These are phyloP conservation scores for Perkinsus olseni DNA, from an alignment of 169 alveolate species.

Conservation along the genomic window DNA sequence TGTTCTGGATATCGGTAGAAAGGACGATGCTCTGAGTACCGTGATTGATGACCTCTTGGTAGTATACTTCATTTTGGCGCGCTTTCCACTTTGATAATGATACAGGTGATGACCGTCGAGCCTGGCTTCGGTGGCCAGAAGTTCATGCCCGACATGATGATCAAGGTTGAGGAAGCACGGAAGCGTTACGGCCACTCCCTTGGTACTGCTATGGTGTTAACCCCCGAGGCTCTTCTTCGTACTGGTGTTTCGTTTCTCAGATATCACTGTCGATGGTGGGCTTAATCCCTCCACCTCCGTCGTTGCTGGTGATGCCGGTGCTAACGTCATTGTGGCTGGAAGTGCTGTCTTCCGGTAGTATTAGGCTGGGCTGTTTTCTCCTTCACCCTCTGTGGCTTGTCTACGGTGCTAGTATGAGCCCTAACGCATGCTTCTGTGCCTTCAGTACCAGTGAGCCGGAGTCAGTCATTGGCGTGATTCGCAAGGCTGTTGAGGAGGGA, in stretches of 20 bases:
- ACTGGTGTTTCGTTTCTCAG: neutral
- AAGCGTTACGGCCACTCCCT: conserved; percentile 31
- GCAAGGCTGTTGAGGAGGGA: conserved; percentile 25
- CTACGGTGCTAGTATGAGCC: too few species aligned
- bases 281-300: conserved; percentile 47
- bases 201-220: neutral
- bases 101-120: conserved; percentile 79
- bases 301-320: conserved; percentile 61
- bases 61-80: conserved; percentile 24
- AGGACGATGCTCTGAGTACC: conserved; percentile 17
- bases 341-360: conserved; percentile 36
- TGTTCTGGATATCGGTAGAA: conserved; percentile 10
- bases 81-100: conserved; percentile 36
- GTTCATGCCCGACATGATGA: conserved; percentile 67
- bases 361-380: neutral
- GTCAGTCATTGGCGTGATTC: conserved; percentile 34
- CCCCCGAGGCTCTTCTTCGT: neutral
- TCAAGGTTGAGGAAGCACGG: conserved; percentile 54
- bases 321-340: conserved; percentile 66
- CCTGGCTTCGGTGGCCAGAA: conserved; percentile 85
- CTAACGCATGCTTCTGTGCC: neutral
- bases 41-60: conserved; percentile 22
- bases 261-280: conserved; percentile 72
- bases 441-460: conserved; percentile 34
- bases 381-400: neutral